phyloP scores from a whole-genome alignment of 306 rosid genomes.

The Trifolium fragiferum region DNA sequence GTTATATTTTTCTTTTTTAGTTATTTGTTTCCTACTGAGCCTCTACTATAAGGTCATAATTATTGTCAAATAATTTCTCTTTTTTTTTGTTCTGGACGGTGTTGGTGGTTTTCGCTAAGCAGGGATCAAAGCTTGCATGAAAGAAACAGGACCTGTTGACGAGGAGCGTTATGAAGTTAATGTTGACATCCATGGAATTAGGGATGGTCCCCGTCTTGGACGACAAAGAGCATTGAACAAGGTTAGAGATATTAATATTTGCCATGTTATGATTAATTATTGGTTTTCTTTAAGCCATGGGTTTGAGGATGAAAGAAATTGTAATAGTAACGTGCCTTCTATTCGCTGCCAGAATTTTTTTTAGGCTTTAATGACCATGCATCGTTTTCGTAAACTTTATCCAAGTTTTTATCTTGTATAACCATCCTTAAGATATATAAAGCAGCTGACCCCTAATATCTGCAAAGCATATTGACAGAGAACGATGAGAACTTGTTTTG shows the following conservation, averaged over 20 bases:
- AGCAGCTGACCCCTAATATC: constrained; percentile 1
- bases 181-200: constrained; percentile 73
- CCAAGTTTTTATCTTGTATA: neutral
- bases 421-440: constrained; percentile 13
- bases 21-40: neutral
- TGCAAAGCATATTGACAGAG: constrained; percentile 5
- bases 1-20: constrained; percentile 11
- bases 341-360: neutral
- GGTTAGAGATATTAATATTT: constrained; percentile 52
- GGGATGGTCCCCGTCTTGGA: constrained; percentile 86
- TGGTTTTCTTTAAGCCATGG: neutral
- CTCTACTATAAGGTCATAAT: neutral
- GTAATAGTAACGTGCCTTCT: neutral
- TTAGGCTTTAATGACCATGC: neutral
- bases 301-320: neutral
- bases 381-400: neutral
- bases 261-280: neutral
- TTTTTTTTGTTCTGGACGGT: constrained; percentile 22
- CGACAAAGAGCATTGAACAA: constrained; percentile 72
- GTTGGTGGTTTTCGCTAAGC: constrained; percentile 31
- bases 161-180: constrained; percentile 75
- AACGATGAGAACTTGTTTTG: neutral
- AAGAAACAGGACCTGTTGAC: constrained; percentile 64
- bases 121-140: constrained; percentile 86
- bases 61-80: constrained; percentile 9